Base-by-base conservation (phyloP, 495 filamentous ascomycete genomes). In the Podospora sp. region DNA sequence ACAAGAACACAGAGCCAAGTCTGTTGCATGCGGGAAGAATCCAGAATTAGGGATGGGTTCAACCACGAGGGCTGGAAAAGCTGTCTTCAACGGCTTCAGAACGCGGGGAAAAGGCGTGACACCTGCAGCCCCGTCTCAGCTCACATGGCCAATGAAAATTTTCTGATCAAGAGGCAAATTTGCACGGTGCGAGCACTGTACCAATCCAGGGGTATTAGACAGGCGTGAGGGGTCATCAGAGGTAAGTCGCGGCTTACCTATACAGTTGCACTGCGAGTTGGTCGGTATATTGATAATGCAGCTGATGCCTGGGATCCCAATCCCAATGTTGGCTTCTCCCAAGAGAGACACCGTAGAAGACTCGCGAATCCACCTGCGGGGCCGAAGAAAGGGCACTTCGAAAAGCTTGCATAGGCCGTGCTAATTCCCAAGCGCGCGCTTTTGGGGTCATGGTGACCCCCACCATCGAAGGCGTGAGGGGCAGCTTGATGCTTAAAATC, bases 101-200 rank as follows among this genome's bases (percentile, higher is more conserved):
- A 25, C n/a, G 24, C 53, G 63, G 66, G 61, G 58, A 50, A 46
- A 46, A 24, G 61, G 26, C 11, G 51, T 27, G 51, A 56, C 21
- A 51, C 18, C 60, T 49, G 64, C 66, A 66, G 62, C 25, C 62
- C 24, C 9, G 40, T 24, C 61, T 63, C 61, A 69, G 71, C 67
- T 73, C 72, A 75, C 74, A 76, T 73, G 75, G 68, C 65, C 61
- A 70, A 61, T 69, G 55, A 69, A 69, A 67, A 62, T 71, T 71
- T 72, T 65, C 46, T 62, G 20, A 58, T 46, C 55, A 51, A 53
- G 72, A 29, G 69, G 72, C 74, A 65, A 70, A 35, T 29, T 57
- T 21, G 11, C 14, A 67, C 68, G 66, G 73, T 72, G 49, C 29
- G 21, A 22, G 20, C 51, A 72, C 73, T 62, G 71, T 75, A n/a